Evolutionary conservation across 352 stramenopile species (phyloP).

Genomic region (Lagenidium sp.): DNA sequence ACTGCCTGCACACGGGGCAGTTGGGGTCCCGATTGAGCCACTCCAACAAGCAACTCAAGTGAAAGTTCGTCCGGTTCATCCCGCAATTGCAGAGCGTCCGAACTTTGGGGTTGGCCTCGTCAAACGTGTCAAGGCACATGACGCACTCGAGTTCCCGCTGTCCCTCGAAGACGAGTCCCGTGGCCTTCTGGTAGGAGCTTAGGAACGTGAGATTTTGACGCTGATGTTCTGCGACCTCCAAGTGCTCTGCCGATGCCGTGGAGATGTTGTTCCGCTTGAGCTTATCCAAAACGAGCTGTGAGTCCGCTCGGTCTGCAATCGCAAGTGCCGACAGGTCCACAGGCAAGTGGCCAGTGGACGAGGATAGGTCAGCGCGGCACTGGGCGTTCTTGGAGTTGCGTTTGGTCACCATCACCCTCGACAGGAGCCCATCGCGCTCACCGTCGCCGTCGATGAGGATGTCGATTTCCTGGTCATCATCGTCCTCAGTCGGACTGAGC

Average conservation of each 20-base stretch:
- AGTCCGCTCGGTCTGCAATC: neutral
- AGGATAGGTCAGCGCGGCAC: constrained; percentile 2
- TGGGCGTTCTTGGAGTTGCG: constrained; percentile 12
- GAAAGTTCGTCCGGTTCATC: constrained; percentile 87
- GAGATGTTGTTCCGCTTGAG: constrained; percentile 6
- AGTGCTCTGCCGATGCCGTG: neutral
- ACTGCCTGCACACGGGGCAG: constrained; percentile 78
- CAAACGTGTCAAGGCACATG: constrained; percentile 29
- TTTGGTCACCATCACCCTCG: constrained; percentile 8
- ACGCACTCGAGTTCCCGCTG: constrained; percentile 80
- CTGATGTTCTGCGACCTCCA: constrained; percentile 2
- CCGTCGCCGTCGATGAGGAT: constrained; percentile 29
- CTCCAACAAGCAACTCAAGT: constrained; percentile 82
- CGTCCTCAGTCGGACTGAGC: neutral
- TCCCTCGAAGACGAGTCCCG: constrained; percentile 48
- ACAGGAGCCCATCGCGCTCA: constrained; percentile 11
- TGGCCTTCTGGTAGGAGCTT: constrained; percentile 58
- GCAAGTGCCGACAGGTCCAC: neutral
- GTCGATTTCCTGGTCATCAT: constrained; percentile 15
- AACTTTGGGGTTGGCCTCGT: constrained; percentile 58
- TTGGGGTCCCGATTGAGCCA: constrained; percentile 81
- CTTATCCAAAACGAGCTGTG: neutral
- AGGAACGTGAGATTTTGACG: constrained; percentile 33
- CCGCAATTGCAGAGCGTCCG: constrained; percentile 82
- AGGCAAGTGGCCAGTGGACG: neutral